Evolutionary conservation across 176 grass and related monocot species (phyloP), one percentile per base, ranked within the genome.

Genomic region (Leersia perrieri): DNA sequence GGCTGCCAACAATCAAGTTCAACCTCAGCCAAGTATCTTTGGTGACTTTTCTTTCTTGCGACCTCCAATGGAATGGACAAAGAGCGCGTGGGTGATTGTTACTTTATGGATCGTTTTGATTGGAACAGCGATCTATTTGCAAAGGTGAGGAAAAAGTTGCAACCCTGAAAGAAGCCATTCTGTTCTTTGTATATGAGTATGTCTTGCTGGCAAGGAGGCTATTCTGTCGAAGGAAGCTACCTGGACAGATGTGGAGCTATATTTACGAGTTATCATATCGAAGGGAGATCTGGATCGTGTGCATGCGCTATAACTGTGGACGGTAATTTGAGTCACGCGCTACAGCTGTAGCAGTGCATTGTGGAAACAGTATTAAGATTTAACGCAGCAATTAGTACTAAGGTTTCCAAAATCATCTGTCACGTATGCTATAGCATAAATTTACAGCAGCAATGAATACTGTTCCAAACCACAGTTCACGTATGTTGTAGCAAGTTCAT

Each of bases 101-200:
- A 89, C 96, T 62, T 72, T 95, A 11, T 99, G 96, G 96, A n/a
- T 89, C 36, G 78, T 89, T 67, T 86, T 99, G 72, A 85, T 99
- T 57, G 90, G 85, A 57, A 93, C 96, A 25, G 96, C 92, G 20
- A 75, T 99, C 68, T 90, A 92, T 72, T 87, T 99, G 20, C 96
- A 91, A 76, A 89, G 79, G 80, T 99, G 89, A 94, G 70, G 53
- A 68, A 1, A 33, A 76, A 76, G 12, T 20, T 11, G 40, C 18
- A 82, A 39, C 33, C 32, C 42, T 58, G 47, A 44, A 81, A 80
- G 33, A 75, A 26, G 25, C 38, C 7, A 14, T 13, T 80, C 26
- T 2, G 68, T 32, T 67, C 71, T 69, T 69, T 70, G 16, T 53
- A 53, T 53, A 8, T 51, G 45, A 51, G 22, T 15, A 53, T 53